Percentiles rank a stretch among this genome's conserved stretches.
Conservation (phyloP, 768 basidiomycete genomes). For the Hygrophoropsis aurantiaca region DNA sequence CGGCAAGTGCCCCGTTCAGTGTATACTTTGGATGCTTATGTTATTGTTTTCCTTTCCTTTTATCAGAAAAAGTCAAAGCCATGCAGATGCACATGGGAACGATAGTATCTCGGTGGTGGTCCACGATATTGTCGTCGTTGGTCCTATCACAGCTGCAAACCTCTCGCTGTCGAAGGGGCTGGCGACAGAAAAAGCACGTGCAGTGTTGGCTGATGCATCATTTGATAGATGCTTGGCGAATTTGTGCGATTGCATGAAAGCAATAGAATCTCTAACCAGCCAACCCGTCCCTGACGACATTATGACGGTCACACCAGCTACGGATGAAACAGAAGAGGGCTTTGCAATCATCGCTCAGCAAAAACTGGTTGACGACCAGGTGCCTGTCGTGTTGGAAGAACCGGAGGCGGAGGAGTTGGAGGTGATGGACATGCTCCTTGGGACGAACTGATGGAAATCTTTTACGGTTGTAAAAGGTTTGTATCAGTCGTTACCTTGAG, state of each 20-base stretch:
- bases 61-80: constrained; percentile 46
- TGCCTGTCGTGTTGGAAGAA: constrained; percentile 4
- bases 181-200: constrained; percentile 61
- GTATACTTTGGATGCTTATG: constrained; percentile 2
- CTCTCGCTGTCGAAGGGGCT: constrained; percentile 64
- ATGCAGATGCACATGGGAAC: constrained; percentile 40
- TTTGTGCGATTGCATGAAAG: constrained; percentile 42
- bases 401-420: constrained; percentile 3
- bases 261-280: background rate
- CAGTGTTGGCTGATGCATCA: constrained; percentile 46
- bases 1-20: constrained; percentile 33
- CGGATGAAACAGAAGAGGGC: constrained; percentile 51
- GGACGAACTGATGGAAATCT: constrained; percentile 32
- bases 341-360: constrained; percentile 43
- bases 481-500: constrained; percentile 29
- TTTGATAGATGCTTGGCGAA: constrained; percentile 44
- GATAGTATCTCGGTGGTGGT: constrained; percentile 58
- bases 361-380: constrained; percentile 26
- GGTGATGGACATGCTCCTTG: constrained; percentile 19
- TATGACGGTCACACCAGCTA: constrained; percentile 16
- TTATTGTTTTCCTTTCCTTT: background rate
- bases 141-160: constrained; percentile 61
- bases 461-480: constrained; percentile 31
- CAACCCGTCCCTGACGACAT: constrained; percentile 14
- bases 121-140: constrained; percentile 55